Conservation (phyloP, 305 asterid genomes). For the Caryopteris hybrid region DNA sequence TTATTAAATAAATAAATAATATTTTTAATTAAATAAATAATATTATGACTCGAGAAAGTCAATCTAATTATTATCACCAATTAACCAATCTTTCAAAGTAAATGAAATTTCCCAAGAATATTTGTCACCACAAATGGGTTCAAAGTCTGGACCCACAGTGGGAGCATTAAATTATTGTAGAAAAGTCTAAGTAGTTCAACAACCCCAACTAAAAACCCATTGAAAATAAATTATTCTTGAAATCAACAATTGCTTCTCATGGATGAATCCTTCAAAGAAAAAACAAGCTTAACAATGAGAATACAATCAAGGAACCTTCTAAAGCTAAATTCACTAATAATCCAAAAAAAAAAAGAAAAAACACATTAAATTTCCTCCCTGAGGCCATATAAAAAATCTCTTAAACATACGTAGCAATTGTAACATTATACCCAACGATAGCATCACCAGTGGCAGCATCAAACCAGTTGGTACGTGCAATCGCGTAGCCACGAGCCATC, state of each 20-base stretch:
- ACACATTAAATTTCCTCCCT: no score
- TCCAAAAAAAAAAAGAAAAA: neutral
- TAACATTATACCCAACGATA: conserved; percentile 76
- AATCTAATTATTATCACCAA: no score
- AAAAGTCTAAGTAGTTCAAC: conserved; percentile 11
- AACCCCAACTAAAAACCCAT: neutral
- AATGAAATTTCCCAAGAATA: no score
- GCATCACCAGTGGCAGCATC: conserved; percentile 58
- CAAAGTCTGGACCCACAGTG: no score
- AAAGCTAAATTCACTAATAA: neutral
- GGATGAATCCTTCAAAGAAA: neutral
- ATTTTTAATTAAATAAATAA: no score
- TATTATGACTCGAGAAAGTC: no score
- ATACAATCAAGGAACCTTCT: neutral
- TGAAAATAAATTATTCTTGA: neutral
- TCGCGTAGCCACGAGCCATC: conserved; percentile 71
- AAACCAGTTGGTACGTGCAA: conserved; percentile 43
- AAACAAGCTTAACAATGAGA: neutral
- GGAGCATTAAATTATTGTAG: no score
- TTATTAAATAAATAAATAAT: no score
- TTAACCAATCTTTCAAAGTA: no score
- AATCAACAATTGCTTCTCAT: neutral
- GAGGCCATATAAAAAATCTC: no score
- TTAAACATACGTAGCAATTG: conserved; percentile 49
- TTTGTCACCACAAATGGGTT: no score